Evolutionary conservation across 2,329 filamentous ascomycete species (phyloP).

Genomic region (Penicillium janthinellum): DNA sequence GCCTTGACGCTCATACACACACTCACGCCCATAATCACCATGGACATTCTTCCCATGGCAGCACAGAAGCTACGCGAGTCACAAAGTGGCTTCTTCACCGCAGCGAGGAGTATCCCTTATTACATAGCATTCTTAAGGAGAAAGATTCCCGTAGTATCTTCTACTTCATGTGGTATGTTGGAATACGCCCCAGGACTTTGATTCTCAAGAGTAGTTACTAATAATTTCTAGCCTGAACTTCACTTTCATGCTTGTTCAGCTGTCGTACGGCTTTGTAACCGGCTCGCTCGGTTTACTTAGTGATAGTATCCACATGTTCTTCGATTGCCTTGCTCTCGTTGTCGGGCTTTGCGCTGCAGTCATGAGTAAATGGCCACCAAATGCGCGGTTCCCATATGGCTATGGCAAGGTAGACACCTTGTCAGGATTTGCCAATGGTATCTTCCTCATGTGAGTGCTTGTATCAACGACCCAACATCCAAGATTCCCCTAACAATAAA

Average conservation of each 20-base stretch:
- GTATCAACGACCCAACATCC: neutral
- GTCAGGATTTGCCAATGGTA: constrained; percentile 93
- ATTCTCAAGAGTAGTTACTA: constrained; percentile 21
- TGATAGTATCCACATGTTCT: constrained; percentile 99
- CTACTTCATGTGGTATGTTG: constrained; percentile 85
- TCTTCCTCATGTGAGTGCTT: constrained; percentile 76
- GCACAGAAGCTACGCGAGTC: constrained; percentile 62
- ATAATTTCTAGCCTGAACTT: constrained; percentile 73
- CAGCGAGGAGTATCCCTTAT: constrained; percentile 70
- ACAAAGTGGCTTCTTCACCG: constrained; percentile 72
- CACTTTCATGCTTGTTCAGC: constrained; percentile 89
- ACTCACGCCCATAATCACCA: constrained; percentile 34
- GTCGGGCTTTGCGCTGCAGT: constrained; percentile 91
- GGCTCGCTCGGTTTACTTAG: constrained; percentile 93
- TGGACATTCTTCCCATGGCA: constrained; percentile 38
- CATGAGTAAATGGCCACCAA: constrained; percentile 95
- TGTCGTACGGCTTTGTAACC: constrained; percentile 89
- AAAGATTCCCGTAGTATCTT: constrained; percentile 94
- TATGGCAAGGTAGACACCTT: constrained; percentile 96
- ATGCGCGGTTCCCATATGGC: constrained; percentile 85
- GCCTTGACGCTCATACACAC: constrained; percentile 34
- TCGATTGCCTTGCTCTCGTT: constrained; percentile 89
- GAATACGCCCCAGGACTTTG: neutral
- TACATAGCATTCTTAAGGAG: constrained; percentile 84
- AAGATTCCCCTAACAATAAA: constrained; percentile 6